Conservation (phyloP, 2,329 filamentous ascomycete genomes). For the Penicillium frequentans region DNA sequence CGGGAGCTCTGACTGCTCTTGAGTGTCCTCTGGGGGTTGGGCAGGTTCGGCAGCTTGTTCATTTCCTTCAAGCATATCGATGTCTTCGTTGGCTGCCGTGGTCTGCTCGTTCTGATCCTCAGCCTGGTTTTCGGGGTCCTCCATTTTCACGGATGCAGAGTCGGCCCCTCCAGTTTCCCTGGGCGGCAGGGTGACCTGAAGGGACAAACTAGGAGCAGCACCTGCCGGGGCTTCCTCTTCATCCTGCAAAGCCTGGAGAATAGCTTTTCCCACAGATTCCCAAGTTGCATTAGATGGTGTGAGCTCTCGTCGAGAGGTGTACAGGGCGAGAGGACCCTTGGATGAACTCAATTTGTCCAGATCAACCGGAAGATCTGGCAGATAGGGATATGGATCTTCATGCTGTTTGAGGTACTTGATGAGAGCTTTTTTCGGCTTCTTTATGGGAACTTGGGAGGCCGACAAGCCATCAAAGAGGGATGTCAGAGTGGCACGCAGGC, state of each 20-base stretch:
- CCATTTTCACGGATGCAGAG: constrained; percentile 13
- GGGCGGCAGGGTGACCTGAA: constrained; percentile 44
- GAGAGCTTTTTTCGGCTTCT: constrained; percentile 52
- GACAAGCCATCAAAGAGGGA: constrained; percentile 58
- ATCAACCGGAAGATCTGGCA: constrained; percentile 37
- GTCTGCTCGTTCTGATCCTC: constrained; percentile 8
- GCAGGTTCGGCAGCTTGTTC: background rate
- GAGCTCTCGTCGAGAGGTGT: constrained; percentile 41
- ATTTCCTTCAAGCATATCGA: constrained; percentile 15
- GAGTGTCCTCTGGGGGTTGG: background rate
- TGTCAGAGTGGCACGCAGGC: constrained; percentile 50
- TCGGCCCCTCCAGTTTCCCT: constrained; percentile 24
- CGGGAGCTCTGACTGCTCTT: constrained; percentile 18
- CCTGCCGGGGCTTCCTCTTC: constrained; percentile 36
- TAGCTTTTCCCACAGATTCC: constrained; percentile 50
- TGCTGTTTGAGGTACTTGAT: constrained; percentile 54
- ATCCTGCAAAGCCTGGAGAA: constrained; percentile 45
- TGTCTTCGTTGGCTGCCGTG: constrained; percentile 15
- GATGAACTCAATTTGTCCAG: constrained; percentile 29
- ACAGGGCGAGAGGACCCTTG: constrained; percentile 38
- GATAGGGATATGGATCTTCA: constrained; percentile 54
- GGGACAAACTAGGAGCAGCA: constrained; percentile 37
- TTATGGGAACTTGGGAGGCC: constrained; percentile 51
- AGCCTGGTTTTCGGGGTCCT: constrained; percentile 12
- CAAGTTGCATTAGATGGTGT: constrained; percentile 41